Conservation (phyloP, 139 green algal genomes). For the Chlorella vulgaris region DNA sequence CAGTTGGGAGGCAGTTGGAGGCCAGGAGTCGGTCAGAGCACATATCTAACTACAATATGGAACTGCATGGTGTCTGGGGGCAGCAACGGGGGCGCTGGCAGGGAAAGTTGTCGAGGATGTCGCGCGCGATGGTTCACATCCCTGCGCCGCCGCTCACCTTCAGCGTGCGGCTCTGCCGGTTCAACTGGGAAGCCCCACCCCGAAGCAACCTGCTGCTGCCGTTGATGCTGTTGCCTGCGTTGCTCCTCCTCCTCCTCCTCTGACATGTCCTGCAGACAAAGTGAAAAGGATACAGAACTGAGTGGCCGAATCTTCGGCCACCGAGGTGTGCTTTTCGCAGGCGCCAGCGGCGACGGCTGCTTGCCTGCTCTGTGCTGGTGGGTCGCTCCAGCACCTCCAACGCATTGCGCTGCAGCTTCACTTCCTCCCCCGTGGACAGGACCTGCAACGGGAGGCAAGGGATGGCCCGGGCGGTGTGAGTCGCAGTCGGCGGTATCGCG, state of each 20-base stretch:
- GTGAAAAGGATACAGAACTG: background rate
- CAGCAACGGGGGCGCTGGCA: background rate
- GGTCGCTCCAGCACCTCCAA: slow-evolving; percentile 65
- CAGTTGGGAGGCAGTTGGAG: background rate
- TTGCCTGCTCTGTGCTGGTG: slow-evolving; percentile 46
- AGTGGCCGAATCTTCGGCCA: too few relatives aligned
- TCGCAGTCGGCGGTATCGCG: background rate
- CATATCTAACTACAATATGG: background rate
- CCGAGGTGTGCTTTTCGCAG: too few relatives aligned
- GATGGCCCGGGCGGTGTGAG: background rate
- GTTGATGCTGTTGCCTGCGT: slow-evolving; percentile 13
- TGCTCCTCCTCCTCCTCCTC: slow-evolving; percentile 39
- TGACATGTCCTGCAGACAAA: slow-evolving; percentile 27
- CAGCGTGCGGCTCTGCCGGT: slow-evolving; percentile 28
- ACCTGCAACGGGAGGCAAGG: slow-evolving; percentile 32
- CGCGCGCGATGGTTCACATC: background rate
- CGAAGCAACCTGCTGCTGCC: background rate
- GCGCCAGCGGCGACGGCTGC: background rate
- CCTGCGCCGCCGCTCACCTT: background rate
- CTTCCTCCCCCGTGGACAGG: slow-evolving; percentile 66
- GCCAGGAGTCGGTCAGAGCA: background rate
- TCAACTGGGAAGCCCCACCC: background rate
- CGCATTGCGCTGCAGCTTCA: slow-evolving; percentile 81
- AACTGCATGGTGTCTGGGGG: background rate
- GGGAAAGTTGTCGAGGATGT: background rate